A percentile compares a stretch with the other conserved stretches of the same genome.
Conservation (phyloP, 176 grass and related monocot species). For the Triticum turgidum region DNA sequence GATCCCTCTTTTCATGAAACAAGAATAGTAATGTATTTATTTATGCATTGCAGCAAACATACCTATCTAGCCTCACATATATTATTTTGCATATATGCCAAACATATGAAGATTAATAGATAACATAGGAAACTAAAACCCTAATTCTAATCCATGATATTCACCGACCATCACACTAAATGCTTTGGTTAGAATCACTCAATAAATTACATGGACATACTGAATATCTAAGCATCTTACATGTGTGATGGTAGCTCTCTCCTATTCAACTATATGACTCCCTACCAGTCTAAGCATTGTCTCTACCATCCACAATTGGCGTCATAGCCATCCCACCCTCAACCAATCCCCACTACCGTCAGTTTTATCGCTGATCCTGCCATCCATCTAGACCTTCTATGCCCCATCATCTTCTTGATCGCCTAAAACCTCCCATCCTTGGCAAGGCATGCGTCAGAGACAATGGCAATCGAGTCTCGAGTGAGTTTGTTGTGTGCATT, state of each 20-base stretch:
- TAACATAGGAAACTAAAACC: neutral
- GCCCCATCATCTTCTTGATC: neutral
- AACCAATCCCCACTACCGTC: neutral
- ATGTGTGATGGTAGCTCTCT: neutral
- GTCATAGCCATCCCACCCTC: neutral
- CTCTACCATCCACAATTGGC: too few species aligned
- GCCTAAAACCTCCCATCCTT: neutral
- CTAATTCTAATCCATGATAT: neutral
- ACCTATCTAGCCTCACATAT: neutral
- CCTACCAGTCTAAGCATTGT: too few species aligned
- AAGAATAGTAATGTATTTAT: neutral
- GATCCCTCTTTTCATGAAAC: too few species aligned
- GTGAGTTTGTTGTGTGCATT: too few species aligned
- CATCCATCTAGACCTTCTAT: neutral
- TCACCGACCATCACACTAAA: neutral
- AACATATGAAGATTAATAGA: too few species aligned
- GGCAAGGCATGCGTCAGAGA: neutral
- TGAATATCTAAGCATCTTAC: neutral
- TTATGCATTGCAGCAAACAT: neutral
- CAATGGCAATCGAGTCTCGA: neutral
- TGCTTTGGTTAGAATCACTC: neutral
- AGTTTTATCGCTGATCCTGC: neutral
- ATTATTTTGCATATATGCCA: too few species aligned
- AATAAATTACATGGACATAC: neutral
- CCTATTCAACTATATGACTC: neutral